Evolutionary conservation across 495 filamentous ascomycete species (phyloP).

Genomic region (Penicillium pulvis): DNA sequence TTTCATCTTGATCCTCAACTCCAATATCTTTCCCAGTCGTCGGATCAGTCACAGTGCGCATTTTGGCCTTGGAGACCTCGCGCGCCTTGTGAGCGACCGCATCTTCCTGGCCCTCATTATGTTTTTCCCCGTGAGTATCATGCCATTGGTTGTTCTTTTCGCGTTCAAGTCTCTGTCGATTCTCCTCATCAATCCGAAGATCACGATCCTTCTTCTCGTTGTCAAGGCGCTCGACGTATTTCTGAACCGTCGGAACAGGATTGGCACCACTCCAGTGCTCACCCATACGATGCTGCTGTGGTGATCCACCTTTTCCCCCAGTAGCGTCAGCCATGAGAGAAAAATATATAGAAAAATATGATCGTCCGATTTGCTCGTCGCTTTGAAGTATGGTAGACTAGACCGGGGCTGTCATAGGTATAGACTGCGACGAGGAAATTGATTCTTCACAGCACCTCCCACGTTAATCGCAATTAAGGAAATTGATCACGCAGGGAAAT

Average conservation of each 20-base stretch:
- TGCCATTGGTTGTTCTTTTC: conserved; percentile 32
- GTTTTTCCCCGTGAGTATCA: conserved; percentile 13
- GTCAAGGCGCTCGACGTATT: conserved; percentile 79
- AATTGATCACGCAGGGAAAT: conserved; percentile 5
- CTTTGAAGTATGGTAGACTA: background rate
- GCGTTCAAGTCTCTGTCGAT: conserved; percentile 37
- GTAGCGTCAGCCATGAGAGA: background rate
- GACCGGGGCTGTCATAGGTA: background rate
- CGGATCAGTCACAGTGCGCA: conserved; percentile 80
- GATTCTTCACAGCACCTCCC: conserved; percentile 7
- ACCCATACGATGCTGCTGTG: conserved; percentile 36
- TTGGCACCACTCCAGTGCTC: conserved; percentile 57
- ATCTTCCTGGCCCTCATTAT: conserved; percentile 46
- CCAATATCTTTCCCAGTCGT: conserved; percentile 82
- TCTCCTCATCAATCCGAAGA: conserved; percentile 60
- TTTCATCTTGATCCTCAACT: conserved; percentile 76
- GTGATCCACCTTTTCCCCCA: conserved; percentile 24
- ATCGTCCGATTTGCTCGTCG: background rate
- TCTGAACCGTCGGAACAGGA: conserved; percentile 81
- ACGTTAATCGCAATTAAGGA: background rate
- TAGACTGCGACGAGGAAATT: conserved; percentile 1
- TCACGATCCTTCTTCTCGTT: conserved; percentile 76
- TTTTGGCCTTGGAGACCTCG: conserved; percentile 50
- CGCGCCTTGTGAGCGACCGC: conserved; percentile 40
- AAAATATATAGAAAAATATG: background rate